Evolutionary conservation across 2,329 filamentous ascomycete species (phyloP).

Genomic region (Aspergillus melleus): DNA sequence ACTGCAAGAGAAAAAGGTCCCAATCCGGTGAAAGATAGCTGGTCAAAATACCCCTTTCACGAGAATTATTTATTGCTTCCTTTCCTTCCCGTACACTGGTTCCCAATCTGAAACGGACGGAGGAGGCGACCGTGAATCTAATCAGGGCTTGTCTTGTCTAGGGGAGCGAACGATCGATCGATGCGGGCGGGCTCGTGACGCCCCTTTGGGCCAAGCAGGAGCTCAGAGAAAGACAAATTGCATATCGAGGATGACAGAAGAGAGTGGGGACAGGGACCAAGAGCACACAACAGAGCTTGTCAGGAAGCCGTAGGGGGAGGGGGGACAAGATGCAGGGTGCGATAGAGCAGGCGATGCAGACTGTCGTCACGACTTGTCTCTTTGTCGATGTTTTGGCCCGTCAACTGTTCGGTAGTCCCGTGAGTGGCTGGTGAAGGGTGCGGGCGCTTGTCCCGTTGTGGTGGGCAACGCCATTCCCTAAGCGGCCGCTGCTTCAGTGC

Average conservation of each 20-base stretch:
- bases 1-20: background rate
- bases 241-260: constrained; percentile 19
- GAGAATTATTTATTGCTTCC: background rate
- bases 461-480: constrained; percentile 31
- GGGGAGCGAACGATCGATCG: constrained; percentile 22
- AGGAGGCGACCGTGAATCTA: background rate
- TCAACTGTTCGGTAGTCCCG: constrained; percentile 7
- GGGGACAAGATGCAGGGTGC: background rate
- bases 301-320: constrained; percentile 4
- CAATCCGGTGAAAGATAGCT: background rate
- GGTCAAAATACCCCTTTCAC: background rate
- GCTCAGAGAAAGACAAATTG: constrained; percentile 20
- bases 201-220: constrained; percentile 21
- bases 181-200: constrained; percentile 21
- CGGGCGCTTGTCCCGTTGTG: constrained; percentile 28
- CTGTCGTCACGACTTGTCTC: constrained; percentile 12
- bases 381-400: constrained; percentile 25
- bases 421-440: constrained; percentile 24
- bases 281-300: constrained; percentile 11
- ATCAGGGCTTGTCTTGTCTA: constrained; percentile 11
- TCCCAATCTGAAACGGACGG: background rate
- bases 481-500: constrained; percentile 1
- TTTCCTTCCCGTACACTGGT: background rate
- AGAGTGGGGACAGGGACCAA: background rate
- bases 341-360: background rate